A percentile compares a stretch with the other conserved stretches of the same genome.
These are phyloP conservation scores for Apiospora pterosperma DNA, from an alignment of 2,329 filamentous ascomycete species.

Conservation along the genomic window DNA sequence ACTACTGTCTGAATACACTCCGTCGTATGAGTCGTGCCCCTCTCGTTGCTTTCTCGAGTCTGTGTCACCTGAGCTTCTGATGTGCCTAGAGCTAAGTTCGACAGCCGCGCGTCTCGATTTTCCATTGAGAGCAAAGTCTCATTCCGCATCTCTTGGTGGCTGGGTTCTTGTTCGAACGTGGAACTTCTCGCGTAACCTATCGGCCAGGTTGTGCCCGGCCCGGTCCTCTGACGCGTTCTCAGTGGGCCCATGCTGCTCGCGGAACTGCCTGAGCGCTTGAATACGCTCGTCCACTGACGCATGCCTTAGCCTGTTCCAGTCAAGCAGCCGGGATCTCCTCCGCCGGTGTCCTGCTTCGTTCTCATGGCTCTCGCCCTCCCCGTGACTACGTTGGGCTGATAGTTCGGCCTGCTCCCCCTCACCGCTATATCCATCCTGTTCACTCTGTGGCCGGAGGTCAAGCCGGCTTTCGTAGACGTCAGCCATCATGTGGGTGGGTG, in stretches of 20 bases:
- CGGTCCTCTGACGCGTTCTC: neutral
- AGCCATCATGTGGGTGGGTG: neutral
- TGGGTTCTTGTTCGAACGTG: slow-evolving; percentile 47
- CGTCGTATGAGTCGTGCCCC: neutral
- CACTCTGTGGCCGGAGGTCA: slow-evolving; percentile 44
- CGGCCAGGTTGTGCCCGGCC: slow-evolving; percentile 31
- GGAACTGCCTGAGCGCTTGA: slow-evolving; percentile 50
- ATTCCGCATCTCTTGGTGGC: slow-evolving; percentile 5
- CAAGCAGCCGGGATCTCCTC: slow-evolving; percentile 51
- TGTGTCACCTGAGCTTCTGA: neutral
- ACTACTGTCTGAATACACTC: slow-evolving; percentile 6
- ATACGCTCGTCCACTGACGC: slow-evolving; percentile 62
- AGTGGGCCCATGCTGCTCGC: slow-evolving; percentile 35
- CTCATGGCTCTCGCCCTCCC: slow-evolving; percentile 32
- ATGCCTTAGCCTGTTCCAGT: slow-evolving; percentile 54
- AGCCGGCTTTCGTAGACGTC: slow-evolving; percentile 41
- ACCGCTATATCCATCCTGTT: neutral
- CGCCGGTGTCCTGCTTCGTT: slow-evolving; percentile 33
- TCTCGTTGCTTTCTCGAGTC: neutral
- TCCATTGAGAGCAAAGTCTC: neutral
- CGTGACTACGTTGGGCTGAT: slow-evolving; percentile 31
- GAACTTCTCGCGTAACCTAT: slow-evolving; percentile 51
- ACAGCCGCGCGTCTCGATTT: neutral
- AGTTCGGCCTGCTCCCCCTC: neutral
- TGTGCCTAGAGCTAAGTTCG: neutral